A percentile compares a stretch with the other conserved stretches of the same genome.
phyloP scores from a whole-genome alignment of 148 eudicot species.

The Chenopodium formosanum region DNA sequence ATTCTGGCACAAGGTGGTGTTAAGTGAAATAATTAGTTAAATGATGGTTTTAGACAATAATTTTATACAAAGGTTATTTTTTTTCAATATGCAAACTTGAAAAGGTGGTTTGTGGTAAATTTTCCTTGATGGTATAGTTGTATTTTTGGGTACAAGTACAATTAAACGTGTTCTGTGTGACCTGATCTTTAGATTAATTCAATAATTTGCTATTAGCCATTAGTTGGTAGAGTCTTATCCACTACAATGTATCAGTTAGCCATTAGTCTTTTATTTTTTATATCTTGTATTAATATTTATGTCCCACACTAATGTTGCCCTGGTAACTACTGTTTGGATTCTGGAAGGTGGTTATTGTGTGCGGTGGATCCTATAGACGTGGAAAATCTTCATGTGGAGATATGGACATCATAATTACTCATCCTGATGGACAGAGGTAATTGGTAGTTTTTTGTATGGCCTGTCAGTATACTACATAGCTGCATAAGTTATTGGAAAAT shows the following conservation, averaged over 20 bases:
- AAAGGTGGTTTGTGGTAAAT: no score
- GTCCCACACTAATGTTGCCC: background rate
- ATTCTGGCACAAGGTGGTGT: no score
- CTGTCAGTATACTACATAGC: no score
- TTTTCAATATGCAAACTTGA: no score
- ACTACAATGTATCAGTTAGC: background rate
- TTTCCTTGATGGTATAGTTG: background rate
- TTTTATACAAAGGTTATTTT: no score
- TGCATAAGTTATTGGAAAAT: no score
- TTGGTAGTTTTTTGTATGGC: no score
- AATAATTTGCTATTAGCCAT: background rate
- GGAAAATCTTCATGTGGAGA: slow-evolving; percentile 95
- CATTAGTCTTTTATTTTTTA: background rate
- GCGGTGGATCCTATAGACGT: slow-evolving; percentile 98
- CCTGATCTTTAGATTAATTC: background rate
- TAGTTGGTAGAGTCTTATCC: background rate
- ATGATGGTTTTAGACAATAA: no score
- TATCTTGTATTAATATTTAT: background rate
- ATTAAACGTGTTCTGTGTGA: background rate
- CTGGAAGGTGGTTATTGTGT: slow-evolving; percentile 60
- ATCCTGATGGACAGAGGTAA: slow-evolving; percentile 92
- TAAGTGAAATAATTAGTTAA: no score
- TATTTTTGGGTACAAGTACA: background rate
- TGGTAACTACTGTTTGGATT: background rate
- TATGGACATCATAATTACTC: slow-evolving; percentile 88